Conservation (phyloP, 352 stramenopile species). For the Globisporangium canariense region DNA sequence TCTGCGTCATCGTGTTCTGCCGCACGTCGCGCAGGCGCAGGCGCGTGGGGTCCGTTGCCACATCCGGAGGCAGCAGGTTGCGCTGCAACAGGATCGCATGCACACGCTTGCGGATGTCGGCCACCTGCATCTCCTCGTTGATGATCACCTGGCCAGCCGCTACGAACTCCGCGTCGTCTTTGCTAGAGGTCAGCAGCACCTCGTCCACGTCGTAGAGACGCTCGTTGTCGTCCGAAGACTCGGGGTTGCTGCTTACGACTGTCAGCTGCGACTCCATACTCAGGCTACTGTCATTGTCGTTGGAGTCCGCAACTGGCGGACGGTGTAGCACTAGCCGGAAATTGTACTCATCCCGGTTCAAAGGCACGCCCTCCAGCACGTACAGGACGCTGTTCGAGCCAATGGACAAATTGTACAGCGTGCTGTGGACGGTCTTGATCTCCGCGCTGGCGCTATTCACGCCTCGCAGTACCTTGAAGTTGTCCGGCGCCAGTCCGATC, state of each 20-base stretch:
- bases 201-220: slow-evolving; percentile 60
- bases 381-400: slow-evolving; percentile 66
- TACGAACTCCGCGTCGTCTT: slow-evolving; percentile 52
- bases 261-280: slow-evolving; percentile 26
- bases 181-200: slow-evolving; percentile 43
- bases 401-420: slow-evolving; percentile 73
- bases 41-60: slow-evolving; percentile 25
- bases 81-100: slow-evolving; percentile 47
- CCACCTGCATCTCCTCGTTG: slow-evolving; percentile 70
- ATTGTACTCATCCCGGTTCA: slow-evolving; percentile 74
- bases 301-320: slow-evolving; percentile 9
- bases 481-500: slow-evolving; percentile 40
- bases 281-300: slow-evolving; percentile 7
- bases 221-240: slow-evolving; percentile 21
- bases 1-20: slow-evolving; percentile 60
- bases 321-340: slow-evolving; percentile 68
- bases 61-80: slow-evolving; percentile 22
- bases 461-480: slow-evolving; percentile 79
- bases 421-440: slow-evolving; percentile 79
- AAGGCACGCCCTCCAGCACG: slow-evolving; percentile 54
- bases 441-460: slow-evolving; percentile 66
- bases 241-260: slow-evolving; percentile 13
- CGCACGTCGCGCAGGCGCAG: slow-evolving; percentile 68
- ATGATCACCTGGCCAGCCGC: slow-evolving; percentile 66
- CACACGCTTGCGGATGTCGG: slow-evolving; percentile 58